These are phyloP conservation scores for Penicillium capsulatum DNA, from an alignment of 2,329 filamentous ascomycete genomes.

Conservation along the genomic window DNA sequence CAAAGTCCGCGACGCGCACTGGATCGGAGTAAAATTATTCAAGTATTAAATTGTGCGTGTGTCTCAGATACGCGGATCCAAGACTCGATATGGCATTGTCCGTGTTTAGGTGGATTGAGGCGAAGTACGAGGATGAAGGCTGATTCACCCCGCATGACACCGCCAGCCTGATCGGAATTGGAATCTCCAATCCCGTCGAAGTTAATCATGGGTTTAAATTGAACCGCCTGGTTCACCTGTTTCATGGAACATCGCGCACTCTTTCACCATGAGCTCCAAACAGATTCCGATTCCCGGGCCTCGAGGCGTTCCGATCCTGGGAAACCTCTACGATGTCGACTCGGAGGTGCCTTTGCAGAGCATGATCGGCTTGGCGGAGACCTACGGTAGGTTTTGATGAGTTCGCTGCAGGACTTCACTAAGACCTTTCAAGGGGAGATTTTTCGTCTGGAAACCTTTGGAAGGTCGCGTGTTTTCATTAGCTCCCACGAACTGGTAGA, in stretches of 20 bases:
- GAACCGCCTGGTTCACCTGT: neutral
- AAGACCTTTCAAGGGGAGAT: slow-evolving; percentile 49
- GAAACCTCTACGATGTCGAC: slow-evolving; percentile 63
- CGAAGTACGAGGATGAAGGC: no score
- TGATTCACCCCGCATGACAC: no score
- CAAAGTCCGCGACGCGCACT: no score
- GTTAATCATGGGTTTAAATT: slow-evolving; percentile 6
- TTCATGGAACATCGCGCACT: neutral
- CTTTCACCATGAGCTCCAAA: slow-evolving; percentile 15
- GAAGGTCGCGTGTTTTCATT: slow-evolving; percentile 46
- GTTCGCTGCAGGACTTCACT: no score
- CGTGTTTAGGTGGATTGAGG: no score
- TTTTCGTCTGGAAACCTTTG: slow-evolving; percentile 52
- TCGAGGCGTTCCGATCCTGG: slow-evolving; percentile 60
- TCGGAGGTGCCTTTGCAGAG: slow-evolving; percentile 54
- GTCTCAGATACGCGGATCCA: no score
- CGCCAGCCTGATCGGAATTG: no score
- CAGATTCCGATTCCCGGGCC: slow-evolving; percentile 57
- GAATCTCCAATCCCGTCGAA: no score
- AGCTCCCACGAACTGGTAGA: slow-evolving; percentile 55
- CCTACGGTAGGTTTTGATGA: slow-evolving; percentile 54
- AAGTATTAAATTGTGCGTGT: no score
- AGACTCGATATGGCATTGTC: no score
- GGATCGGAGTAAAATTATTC: no score
- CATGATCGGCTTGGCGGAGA: slow-evolving; percentile 56